A percentile compares a stretch with the other conserved stretches of the same genome.
phyloP scores from a whole-genome alignment of 176 grass and related monocot species.

The Aegilops tauschii region DNA sequence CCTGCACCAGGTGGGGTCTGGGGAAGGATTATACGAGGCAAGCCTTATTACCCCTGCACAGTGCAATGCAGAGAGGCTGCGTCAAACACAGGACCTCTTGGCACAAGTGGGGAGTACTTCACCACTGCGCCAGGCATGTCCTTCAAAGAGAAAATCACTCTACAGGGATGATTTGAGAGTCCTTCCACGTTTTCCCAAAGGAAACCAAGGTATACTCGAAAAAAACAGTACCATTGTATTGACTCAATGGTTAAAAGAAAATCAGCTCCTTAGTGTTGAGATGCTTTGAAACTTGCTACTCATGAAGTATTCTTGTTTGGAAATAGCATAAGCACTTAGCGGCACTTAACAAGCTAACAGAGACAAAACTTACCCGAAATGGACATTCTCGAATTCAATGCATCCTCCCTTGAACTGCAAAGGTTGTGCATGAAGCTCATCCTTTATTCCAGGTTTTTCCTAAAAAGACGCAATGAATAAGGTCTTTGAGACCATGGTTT shows the following conservation, averaged over 20 bases:
- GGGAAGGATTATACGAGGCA: too few species aligned
- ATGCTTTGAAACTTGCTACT: not conserved
- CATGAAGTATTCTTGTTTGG: not conserved
- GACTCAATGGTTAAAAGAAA: slow-evolving; percentile 16
- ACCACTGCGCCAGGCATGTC: too few species aligned
- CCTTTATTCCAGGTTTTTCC: slow-evolving; percentile 87
- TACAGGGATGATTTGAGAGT: not conserved
- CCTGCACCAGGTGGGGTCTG: too few species aligned
- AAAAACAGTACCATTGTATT: not conserved
- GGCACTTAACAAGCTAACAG: slow-evolving; percentile 20
- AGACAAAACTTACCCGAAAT: slow-evolving; percentile 73
- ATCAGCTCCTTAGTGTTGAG: not conserved
- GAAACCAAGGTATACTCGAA: not conserved
- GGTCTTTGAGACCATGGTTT: slow-evolving; percentile 18
- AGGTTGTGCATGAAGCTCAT: slow-evolving; percentile 65
- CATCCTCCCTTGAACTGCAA: slow-evolving; percentile 79
- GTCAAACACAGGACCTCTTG: too few species aligned
- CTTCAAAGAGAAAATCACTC: not conserved
- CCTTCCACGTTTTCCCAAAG: not conserved
- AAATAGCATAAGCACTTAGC: not conserved
- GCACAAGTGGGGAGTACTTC: too few species aligned
- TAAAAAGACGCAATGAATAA: slow-evolving; percentile 38
- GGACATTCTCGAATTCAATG: slow-evolving; percentile 84
- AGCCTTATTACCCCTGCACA: too few species aligned
- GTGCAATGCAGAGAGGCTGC: too few species aligned